Percentiles rank a stretch among this genome's conserved stretches.
These are phyloP conservation scores for Aleurites moluccanus DNA, from an alignment of 441 rosid species.

Conservation along the genomic window DNA sequence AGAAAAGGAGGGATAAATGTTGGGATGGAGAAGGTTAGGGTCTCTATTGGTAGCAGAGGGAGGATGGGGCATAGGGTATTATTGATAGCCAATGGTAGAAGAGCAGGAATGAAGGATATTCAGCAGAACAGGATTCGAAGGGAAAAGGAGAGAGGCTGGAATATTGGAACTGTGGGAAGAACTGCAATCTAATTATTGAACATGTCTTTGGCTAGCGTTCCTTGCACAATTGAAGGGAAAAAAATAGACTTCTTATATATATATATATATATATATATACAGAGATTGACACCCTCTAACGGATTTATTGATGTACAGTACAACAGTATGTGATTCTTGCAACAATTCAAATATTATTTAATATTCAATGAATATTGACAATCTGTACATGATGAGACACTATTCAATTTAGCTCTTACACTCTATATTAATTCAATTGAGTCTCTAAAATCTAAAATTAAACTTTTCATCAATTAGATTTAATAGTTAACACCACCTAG, in stretches of 20 bases:
- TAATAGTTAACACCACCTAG: no score
- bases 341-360: neutral
- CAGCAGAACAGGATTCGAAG: constrained; percentile 54
- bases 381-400: no score
- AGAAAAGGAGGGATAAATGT: constrained; percentile 81
- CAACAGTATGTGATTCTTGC: constrained; percentile 10
- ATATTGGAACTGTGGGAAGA: constrained; percentile 39
- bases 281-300: neutral
- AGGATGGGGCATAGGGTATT: constrained; percentile 61
- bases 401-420: no score
- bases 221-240: constrained; percentile 1
- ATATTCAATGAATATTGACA: no score
- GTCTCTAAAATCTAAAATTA: no score
- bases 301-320: neutral
- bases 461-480: no score
- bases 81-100: constrained; percentile 55
- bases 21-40: constrained; percentile 79
- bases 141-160: constrained; percentile 88
- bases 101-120: constrained; percentile 44
- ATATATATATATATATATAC: neutral
- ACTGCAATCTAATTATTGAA: constrained; percentile 22
- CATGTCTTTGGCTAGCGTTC: neutral
- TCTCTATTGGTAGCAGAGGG: constrained; percentile 88
- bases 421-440: no score
- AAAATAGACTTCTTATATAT: neutral